A percentile compares a stretch with the other conserved stretches of the same genome.
Conservation (phyloP, 805 yeast species). For the Cyberlindnera samutprakarnensis region DNA sequence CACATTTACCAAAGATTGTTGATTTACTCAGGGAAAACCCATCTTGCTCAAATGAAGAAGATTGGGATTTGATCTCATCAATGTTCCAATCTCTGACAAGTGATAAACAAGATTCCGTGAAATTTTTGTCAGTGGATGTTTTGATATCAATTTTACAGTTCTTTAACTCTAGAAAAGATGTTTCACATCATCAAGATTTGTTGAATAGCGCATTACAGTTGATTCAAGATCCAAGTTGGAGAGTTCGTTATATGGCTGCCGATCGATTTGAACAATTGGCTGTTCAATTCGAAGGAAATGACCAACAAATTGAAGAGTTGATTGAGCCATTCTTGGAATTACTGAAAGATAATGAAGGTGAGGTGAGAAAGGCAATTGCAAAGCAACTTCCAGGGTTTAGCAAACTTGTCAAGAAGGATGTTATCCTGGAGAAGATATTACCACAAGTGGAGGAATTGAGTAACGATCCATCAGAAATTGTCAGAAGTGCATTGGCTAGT, state of each 20-base stretch:
- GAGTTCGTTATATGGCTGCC: constrained; percentile 98
- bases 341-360: constrained; percentile 91
- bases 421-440: constrained; percentile 61
- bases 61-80: constrained; percentile 70
- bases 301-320: constrained; percentile 43
- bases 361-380: constrained; percentile 91
- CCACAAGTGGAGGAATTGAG: constrained; percentile 81
- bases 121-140: constrained; percentile 82
- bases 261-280: constrained; percentile 80
- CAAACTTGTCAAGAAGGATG: constrained; percentile 40
- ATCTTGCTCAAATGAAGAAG: constrained; percentile 42
- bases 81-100: constrained; percentile 74
- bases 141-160: constrained; percentile 73
- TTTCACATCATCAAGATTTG: constrained; percentile 53
- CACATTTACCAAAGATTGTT: constrained; percentile 68
- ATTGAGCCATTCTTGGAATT: constrained; percentile 58
- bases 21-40: constrained; percentile 46
- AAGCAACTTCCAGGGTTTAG: constrained; percentile 81
- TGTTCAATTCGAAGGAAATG: constrained; percentile 48
- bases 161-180: constrained; percentile 51
- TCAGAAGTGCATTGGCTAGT: constrained; percentile 86
- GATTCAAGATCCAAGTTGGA: constrained; percentile 89
- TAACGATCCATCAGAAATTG: constrained; percentile 87
- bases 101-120: constrained; percentile 93
- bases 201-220: constrained; percentile 60